These are phyloP conservation scores for Middelhovenomyces tepae DNA, from an alignment of 805 yeast genomes.

Conservation along the genomic window DNA sequence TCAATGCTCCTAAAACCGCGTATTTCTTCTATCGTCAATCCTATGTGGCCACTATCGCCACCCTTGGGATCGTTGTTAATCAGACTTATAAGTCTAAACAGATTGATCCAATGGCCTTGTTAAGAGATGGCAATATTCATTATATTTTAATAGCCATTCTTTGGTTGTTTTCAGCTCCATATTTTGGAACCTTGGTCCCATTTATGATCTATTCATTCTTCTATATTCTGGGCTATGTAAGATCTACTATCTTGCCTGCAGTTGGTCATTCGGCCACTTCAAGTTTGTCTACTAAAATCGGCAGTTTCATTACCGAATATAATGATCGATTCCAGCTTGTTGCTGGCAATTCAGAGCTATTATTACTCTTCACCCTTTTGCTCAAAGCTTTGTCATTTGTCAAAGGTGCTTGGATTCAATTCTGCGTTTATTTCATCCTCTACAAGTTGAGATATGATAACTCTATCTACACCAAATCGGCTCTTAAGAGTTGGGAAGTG, in stretches of 20 bases:
- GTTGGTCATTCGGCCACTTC: constrained; percentile 31
- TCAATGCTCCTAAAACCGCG: constrained; percentile 27
- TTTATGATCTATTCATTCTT: constrained; percentile 70
- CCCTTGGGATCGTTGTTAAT: constrained; percentile 68
- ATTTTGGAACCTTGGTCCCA: constrained; percentile 58
- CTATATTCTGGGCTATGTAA: constrained; percentile 68
- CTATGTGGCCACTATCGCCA: constrained; percentile 54
- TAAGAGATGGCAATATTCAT: constrained; percentile 62
- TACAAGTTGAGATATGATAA: constrained; percentile 71
- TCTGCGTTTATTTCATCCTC: constrained; percentile 47
- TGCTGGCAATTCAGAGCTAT: constrained; percentile 53
- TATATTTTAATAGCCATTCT: constrained; percentile 51
- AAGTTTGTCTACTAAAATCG: constrained; percentile 27
- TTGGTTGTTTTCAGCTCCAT: constrained; percentile 53
- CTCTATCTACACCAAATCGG: constrained; percentile 61
- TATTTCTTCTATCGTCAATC: constrained; percentile 47
- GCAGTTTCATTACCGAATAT: constrained; percentile 40
- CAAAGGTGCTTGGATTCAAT: constrained; percentile 48
- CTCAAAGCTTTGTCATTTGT: constrained; percentile 48
- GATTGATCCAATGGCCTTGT: constrained; percentile 24
- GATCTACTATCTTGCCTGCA: constrained; percentile 59
- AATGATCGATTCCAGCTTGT: constrained; percentile 51
- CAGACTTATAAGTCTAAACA: constrained; percentile 38
- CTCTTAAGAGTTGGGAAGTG: constrained; percentile 61
- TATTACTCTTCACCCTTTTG: constrained; percentile 24